Conservation (phyloP, 768 basidiomycete species). For the Termitomyces sp. region DNA sequence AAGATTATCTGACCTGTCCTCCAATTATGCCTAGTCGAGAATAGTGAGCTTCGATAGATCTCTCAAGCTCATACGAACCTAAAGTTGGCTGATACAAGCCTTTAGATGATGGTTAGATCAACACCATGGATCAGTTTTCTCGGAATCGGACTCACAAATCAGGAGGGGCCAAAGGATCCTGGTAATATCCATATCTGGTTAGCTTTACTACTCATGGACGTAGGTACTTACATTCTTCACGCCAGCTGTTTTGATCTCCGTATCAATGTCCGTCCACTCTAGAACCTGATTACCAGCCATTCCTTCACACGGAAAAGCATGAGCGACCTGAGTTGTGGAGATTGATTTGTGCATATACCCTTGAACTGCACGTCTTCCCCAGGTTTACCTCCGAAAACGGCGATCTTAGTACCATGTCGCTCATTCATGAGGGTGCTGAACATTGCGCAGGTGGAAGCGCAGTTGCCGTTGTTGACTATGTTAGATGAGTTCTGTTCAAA, state of each 20-base stretch:
- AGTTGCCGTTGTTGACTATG: constrained; percentile 38
- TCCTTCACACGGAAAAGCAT: constrained; percentile 16
- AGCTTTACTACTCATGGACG: neutral
- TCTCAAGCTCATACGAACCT: constrained; percentile 22
- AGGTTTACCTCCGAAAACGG: constrained; percentile 54
- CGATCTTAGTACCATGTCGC: constrained; percentile 44
- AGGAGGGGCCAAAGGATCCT: constrained; percentile 39
- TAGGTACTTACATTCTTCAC: constrained; percentile 35
- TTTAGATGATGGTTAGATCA: constrained; percentile 8
- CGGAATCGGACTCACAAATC: constrained; percentile 30
- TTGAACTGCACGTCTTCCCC: constrained; percentile 46
- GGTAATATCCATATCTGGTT: neutral
- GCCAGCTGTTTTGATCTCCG: constrained; percentile 55
- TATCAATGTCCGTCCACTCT: constrained; percentile 56
- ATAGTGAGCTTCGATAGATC: neutral
- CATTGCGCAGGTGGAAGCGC: constrained; percentile 61
- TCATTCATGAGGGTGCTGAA: constrained; percentile 61
- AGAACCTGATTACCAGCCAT: constrained; percentile 63
- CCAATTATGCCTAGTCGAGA: constrained; percentile 36
- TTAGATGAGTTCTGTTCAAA: neutral
- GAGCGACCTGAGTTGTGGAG: neutral
- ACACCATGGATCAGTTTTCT: neutral
- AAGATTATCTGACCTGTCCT: constrained; percentile 30
- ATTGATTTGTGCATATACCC: constrained; percentile 18
- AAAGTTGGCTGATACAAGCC: constrained; percentile 39